phyloP scores from a whole-genome alignment of 2,329 filamentous ascomycete genomes.

The Penicillium sp. region DNA sequence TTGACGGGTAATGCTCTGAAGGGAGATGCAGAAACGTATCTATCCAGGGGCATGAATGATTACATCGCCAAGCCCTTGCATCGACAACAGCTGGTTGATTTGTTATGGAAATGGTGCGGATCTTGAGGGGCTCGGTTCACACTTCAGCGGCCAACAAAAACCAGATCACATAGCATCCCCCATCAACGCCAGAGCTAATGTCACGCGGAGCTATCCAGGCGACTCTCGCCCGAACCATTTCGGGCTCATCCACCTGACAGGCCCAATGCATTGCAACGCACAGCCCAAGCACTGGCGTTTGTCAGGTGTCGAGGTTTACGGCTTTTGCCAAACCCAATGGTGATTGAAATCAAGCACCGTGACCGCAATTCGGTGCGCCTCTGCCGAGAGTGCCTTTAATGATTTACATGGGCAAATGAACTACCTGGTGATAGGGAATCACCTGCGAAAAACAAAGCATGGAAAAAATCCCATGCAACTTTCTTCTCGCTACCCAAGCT shows the following conservation, averaged over 20 bases:
- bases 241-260: not conserved
- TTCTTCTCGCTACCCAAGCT: not conserved
- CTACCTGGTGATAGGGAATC: not conserved
- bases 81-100: slow-evolving; percentile 48
- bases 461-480: not conserved
- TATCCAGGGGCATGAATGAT: slow-evolving; percentile 58
- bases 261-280: not conserved
- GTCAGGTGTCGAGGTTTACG: not conserved
- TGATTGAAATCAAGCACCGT: not conserved
- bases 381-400: not conserved
- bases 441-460: not conserved
- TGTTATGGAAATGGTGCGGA: slow-evolving; percentile 45
- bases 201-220: not conserved
- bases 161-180: not conserved
- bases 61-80: slow-evolving; percentile 60
- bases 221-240: not conserved
- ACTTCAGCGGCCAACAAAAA: not conserved
- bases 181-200: not conserved
- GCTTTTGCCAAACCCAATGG: not conserved
- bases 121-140: slow-evolving; percentile 9
- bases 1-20: slow-evolving; percentile 60
- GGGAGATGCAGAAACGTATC: slow-evolving; percentile 56
- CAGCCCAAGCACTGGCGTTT: not conserved
- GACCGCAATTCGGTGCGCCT: not conserved
- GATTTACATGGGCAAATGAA: not conserved